Evolutionary conservation across 495 filamentous ascomycete genomes (phyloP), one percentile per base, ranked within the genome.

Genomic region (Coniosporium apollinis): DNA sequence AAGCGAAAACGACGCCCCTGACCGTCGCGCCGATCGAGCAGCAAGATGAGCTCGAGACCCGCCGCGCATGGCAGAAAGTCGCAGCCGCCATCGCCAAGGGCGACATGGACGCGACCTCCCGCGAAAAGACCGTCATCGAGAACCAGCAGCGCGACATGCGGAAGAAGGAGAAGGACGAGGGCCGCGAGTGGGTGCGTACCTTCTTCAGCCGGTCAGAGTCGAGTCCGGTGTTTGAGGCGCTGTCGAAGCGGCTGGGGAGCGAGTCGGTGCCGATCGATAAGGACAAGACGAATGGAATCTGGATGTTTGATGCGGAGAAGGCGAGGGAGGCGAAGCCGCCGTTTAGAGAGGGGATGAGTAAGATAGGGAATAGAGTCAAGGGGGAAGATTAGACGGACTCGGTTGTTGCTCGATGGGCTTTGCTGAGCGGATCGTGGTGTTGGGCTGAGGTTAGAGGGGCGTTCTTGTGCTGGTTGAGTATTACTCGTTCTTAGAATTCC

Each of bases 91-190:
- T 96, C 39, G 57, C 67, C 16, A 71, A 68, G 36, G 77, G 81
- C 29, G 82, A 97, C 49, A 79, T 94, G 67, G 82, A 94, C 36
- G 63, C 67, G 8, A 80, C 82, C 4, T 70, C 74, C 3, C 44
- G 49, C 4, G 77, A 87, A 59, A 97, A 97, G 61, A 67, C 67
- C 24, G 79, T 83, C 54, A 94, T 97, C 43, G 89, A 97, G 56
- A 83, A 82, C 38, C 72, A 73, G 19, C 91, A 97, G 59, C 73
- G 89, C 5, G 80, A 85, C 45, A 54, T 86, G 61, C 74, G 89
- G 43, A 79, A 74, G 52, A 65, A 67, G 48, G 89, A 97, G 57
- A 76, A 76, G 56, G 65, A 67, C 9, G 79, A 86, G 47, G 74
- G 76, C 22, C 62, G 67, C 26, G 74, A 80, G 40, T 97, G 87